These are phyloP conservation scores for Candida piceae DNA, from an alignment of 805 yeast genomes.

Conservation along the genomic window DNA sequence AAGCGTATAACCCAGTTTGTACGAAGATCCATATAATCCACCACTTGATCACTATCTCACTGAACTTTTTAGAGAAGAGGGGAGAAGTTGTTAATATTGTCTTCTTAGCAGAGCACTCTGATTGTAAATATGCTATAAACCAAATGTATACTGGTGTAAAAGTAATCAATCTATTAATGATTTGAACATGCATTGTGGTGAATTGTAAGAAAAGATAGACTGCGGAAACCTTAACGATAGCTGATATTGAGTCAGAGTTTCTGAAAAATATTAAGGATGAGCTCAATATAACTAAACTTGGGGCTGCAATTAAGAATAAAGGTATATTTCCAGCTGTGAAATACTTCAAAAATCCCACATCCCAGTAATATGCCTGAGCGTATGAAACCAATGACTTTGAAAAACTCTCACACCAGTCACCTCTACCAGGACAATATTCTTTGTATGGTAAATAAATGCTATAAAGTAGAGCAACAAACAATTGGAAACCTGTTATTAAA, in stretches of 20 bases:
- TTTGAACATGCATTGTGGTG: conserved; percentile 78
- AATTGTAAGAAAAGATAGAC: conserved; percentile 46
- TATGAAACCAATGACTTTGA: conserved; percentile 61
- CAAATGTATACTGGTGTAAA: conserved; percentile 74
- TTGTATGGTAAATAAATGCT: conserved; percentile 51
- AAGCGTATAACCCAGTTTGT: conserved; percentile 71
- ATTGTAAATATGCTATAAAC: conserved; percentile 45
- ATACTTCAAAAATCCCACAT: conserved; percentile 71
- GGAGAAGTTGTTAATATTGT: conserved; percentile 23
- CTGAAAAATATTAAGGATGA: conserved; percentile 37
- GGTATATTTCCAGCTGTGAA: conserved; percentile 83
- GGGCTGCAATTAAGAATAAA: conserved; percentile 71
- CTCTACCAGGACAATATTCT: conserved; percentile 62
- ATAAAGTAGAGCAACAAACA: conserved; percentile 42
- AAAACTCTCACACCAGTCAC: conserved; percentile 67
- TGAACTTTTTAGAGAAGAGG: conserved; percentile 2
- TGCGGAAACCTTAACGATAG: conserved; percentile 38
- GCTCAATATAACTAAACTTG: conserved; percentile 48
- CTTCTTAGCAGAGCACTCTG: no score
- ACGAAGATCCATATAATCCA: conserved; percentile 57
- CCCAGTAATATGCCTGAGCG: conserved; percentile 83
- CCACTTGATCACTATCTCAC: conserved; percentile 29
- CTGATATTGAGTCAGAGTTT: conserved; percentile 23
- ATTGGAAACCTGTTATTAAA: conserved; percentile 53
- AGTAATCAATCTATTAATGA: conserved; percentile 71